Conservation (phyloP, 2,329 filamentous ascomycete genomes). For the Teratosphaeria zuluensis region DNA sequence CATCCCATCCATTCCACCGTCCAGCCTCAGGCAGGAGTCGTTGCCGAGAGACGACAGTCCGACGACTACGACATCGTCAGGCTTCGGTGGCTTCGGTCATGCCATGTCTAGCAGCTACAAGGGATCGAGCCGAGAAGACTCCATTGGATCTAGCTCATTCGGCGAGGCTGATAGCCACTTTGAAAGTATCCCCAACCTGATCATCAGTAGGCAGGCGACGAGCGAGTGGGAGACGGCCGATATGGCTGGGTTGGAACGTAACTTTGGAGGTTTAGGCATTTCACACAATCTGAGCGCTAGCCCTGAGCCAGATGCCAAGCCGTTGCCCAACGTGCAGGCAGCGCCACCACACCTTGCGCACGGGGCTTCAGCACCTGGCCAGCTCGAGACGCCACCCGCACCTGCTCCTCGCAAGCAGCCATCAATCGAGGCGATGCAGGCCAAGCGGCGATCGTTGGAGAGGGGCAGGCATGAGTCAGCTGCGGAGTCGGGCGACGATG, state of each 20-base stretch:
- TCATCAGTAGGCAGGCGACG: constrained; percentile 58
- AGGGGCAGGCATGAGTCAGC: constrained; percentile 59
- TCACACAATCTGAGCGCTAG: constrained; percentile 13
- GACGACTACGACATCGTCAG: constrained; percentile 65
- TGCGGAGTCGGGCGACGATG: constrained; percentile 83
- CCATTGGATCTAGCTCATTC: constrained; percentile 73
- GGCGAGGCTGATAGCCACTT: constrained; percentile 73
- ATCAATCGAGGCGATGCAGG: constrained; percentile 63
- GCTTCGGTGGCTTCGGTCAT: constrained; percentile 52
- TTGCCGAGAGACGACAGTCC: constrained; percentile 67
- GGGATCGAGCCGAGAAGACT: constrained; percentile 76
- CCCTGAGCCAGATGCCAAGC: constrained; percentile 12
- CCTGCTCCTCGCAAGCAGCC: constrained; percentile 46
- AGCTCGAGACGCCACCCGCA: constrained; percentile 22
- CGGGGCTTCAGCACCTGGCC: constrained; percentile 56
- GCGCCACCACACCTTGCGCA: constrained; percentile 48
- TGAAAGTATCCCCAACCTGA: constrained; percentile 64
- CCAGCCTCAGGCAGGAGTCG: constrained; percentile 56
- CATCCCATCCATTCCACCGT: constrained; percentile 51
- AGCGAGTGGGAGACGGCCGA: constrained; percentile 66
- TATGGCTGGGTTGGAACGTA: constrained; percentile 42
- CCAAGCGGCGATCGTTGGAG: constrained; percentile 66
- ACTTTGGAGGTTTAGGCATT: constrained; percentile 63
- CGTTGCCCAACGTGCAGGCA: constrained; percentile 8
- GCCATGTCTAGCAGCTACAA: constrained; percentile 61